Evolutionary conservation across 2,329 filamentous ascomycete species (phyloP), one percentile per base, ranked within the genome.

Genomic region (Calonectria ilicicola): DNA sequence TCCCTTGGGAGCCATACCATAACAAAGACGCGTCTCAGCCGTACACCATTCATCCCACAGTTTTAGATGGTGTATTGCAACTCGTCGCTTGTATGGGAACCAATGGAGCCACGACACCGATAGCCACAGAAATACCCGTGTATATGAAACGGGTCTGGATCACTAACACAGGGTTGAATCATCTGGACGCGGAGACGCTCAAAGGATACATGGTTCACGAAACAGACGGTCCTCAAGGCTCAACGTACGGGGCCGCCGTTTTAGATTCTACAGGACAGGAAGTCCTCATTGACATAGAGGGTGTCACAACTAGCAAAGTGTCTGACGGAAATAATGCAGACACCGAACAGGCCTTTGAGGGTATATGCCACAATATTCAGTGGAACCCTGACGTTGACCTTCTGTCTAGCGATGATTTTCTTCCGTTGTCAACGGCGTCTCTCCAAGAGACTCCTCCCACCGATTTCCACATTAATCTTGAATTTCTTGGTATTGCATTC

Each of bases 41-140:
- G 12, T 38, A 53, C 26, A 27, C 51, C 4, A 19, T 67, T 38
- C 63, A 71, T 40, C 69, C 69, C 23, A 67, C 38, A 21, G 66
- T 56, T 8, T 21, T 71, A 2, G 64, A 71, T 17, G 47, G 53
- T 2, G 19, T 64, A 9, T 8, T 67, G 4, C 67, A 65, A 26
- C 21, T 42, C 12, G 51, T 60, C 15, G n/a, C 23, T 26, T 23
- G n/a, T 15, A 27, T 27, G 10, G 21, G 21, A 19, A 42, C 56
- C 12, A 60, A 60, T 2, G 56, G 56, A 42, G 56, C n/a, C n/a
- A 60, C 32, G 5, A 8, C 21, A 10, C 5, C 56, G 9, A 60
- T 42, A 35, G 7, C 21, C 3, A 60, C 56, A 19, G 23, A 23
- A 10, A 9, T 60, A 3, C 56, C 56, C 2, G 23, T 27, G 17